Base-by-base conservation (phyloP, 2,329 filamentous ascomycete genomes). In the Acephala macrosclerotiorum region DNA sequence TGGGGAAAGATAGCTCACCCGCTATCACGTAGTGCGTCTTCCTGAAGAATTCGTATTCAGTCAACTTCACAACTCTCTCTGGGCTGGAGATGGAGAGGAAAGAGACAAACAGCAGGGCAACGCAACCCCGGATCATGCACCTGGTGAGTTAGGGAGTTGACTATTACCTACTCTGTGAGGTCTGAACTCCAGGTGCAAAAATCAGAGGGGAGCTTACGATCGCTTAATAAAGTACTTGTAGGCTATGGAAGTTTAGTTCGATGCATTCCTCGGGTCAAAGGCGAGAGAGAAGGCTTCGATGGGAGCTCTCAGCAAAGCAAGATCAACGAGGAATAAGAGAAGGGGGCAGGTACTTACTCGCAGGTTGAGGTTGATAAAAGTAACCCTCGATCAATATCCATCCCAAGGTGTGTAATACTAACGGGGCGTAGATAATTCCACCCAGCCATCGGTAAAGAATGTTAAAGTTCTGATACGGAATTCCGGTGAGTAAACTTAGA, bases 401-500 rank as follows among this genome's bases (percentile, higher is more conserved):
- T 61, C 82, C 85, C 29, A 94, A 83, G 1, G 91, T 93, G 75
- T 94, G 91, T 1, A 94, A 77, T 11, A 83, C 78, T 2, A 87
- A 85, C 74, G 94, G 91, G 0, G 87, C 75, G 61, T 92, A 85
- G 68, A 94, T 92, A 72, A 94, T 83, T 67, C 90, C 90, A 7
- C 91, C 91, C 0, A 89, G 80, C 91, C 91, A 94, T 36, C 90
- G 88, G 76, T 93, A 91, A 22, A 94, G 79, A 74, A 94, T 94
- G 77, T 91, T 89, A 82, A 94, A 93, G 72, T 85, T 87, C 71
- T 93, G 91, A 73, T 93, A 92, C 0, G 91, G 90, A 0, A 94
- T 82, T 1, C 91, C 91, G 0, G 91, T 94, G 58, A 92, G 76
- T 16, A 91, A 75, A 0, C 88, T 91, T 3, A 94, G 83, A 1